A percentile compares a stretch with the other conserved stretches of the same genome.
These are phyloP conservation scores for Candida ficus DNA, from an alignment of 805 yeast genomes.

Conservation along the genomic window DNA sequence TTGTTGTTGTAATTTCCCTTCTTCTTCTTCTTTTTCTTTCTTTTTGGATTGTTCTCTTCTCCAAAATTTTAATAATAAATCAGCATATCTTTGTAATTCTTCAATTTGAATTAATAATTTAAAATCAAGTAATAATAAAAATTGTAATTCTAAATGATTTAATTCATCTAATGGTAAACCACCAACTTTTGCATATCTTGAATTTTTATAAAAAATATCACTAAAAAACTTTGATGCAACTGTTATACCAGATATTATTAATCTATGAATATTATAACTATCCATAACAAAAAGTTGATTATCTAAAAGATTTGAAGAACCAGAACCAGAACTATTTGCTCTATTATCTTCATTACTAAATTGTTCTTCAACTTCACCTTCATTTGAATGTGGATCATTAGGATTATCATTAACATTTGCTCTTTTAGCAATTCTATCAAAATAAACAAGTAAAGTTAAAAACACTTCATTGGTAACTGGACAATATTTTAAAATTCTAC, in stretches of 20 bases:
- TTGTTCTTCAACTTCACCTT: slow-evolving; percentile 19
- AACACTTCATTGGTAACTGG: slow-evolving; percentile 98
- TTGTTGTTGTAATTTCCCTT: not conserved
- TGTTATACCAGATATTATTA: slow-evolving; percentile 91
- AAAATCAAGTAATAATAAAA: slow-evolving; percentile 78
- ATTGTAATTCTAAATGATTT: slow-evolving; percentile 88
- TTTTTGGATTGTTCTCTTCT: slow-evolving; percentile 43
- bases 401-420: slow-evolving; percentile 48
- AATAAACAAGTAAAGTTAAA: slow-evolving; percentile 81
- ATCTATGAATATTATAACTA: slow-evolving; percentile 88
- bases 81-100: slow-evolving; percentile 88
- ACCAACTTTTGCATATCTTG: slow-evolving; percentile 93
- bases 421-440: slow-evolving; percentile 87
- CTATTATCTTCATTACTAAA: slow-evolving; percentile 8
- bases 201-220: slow-evolving; percentile 90
- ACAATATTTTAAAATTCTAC: slow-evolving; percentile 90
- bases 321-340: not conserved
- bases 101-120: slow-evolving; percentile 82
- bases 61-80: slow-evolving; percentile 80
- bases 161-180: slow-evolving; percentile 91
- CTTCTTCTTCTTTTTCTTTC: slow-evolving; percentile 1
- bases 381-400: slow-evolving; percentile 5
- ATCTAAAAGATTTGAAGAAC: slow-evolving; percentile 14
- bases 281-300: slow-evolving; percentile 88
- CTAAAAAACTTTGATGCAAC: slow-evolving; percentile 93